Conservation (phyloP, 2,329 filamentous ascomycete species). For the Arthrobotrys entomopaga region DNA sequence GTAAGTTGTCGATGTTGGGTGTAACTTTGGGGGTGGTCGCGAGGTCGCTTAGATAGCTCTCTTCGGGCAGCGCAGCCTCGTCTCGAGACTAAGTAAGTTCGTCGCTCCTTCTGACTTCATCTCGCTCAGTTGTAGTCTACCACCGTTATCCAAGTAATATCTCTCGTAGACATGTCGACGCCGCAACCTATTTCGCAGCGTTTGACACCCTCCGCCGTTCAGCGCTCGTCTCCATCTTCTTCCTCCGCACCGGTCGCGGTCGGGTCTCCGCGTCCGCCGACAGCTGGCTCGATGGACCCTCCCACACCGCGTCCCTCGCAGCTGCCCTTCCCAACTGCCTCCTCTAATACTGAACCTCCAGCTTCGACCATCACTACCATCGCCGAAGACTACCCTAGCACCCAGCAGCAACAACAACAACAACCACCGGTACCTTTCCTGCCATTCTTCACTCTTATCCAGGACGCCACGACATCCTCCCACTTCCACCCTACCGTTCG, state of each 20-base stretch:
- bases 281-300: conserved; percentile 38
- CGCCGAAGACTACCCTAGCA: neutral
- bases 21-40: neutral
- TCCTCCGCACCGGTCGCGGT: neutral
- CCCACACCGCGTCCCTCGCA: conserved; percentile 49
- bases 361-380: conserved; percentile 16
- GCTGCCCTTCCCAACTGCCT: conserved; percentile 35
- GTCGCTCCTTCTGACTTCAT: conserved; percentile 8
- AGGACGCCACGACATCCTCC: conserved; percentile 76
- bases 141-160: neutral
- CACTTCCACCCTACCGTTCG: conserved; percentile 86
- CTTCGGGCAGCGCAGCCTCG: conserved; percentile 15
- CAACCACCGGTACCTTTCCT: conserved; percentile 66
- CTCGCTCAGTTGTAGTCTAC: too few species aligned
- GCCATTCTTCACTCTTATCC: conserved; percentile 86
- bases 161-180: conserved; percentile 23
- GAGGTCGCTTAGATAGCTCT: conserved; percentile 22
- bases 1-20: too few species aligned
- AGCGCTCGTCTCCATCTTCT: conserved; percentile 19
- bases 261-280: conserved; percentile 37
- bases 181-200: conserved; percentile 40
- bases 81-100: conserved; percentile 27
- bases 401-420: conserved; percentile 17
- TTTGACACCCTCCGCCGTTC: conserved; percentile 26
- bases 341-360: conserved; percentile 3